These are phyloP conservation scores for Cercophora newfieldiana DNA, from an alignment of 495 filamentous ascomycete species.

Conservation along the genomic window DNA sequence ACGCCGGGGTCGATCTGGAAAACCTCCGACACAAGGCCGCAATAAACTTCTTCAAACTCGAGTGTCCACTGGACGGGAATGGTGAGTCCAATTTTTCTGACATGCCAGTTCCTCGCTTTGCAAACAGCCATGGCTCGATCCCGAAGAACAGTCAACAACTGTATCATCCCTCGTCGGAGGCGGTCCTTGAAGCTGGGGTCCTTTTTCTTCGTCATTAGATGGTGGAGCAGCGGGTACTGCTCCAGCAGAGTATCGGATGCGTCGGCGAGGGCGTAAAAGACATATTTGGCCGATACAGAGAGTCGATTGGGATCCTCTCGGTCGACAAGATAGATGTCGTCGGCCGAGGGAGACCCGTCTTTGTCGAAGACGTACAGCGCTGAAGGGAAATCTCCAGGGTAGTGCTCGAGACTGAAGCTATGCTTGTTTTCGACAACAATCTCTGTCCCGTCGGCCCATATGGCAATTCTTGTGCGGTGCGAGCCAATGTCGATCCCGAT, in stretches of 20 bases:
- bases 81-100: conserved; percentile 1
- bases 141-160: neutral
- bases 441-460: neutral
- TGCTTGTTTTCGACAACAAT: conserved; percentile 5
- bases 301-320: neutral
- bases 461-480: neutral
- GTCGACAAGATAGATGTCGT: neutral
- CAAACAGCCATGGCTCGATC: neutral
- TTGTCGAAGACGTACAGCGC: conserved; percentile 5
- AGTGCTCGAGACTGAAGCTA: neutral
- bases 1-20: neutral
- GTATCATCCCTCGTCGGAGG: neutral
- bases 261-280: conserved; percentile 4
- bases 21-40: neutral
- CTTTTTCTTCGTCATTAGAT: neutral
- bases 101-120: neutral
- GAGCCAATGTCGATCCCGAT: conserved; percentile 7
- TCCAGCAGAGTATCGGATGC: neutral
- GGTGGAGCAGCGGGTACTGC: neutral
- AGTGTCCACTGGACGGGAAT: conserved; percentile 15
- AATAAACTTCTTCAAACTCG: conserved; percentile 10
- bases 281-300: conserved; percentile 9
- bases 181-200: neutral
- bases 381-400: conserved; percentile 9
- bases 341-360: neutral